Evolutionary conservation across 208 protist species (phyloP), one percentile per base, ranked within the genome.

Genomic region (Trypanosoma vivax): DNA sequence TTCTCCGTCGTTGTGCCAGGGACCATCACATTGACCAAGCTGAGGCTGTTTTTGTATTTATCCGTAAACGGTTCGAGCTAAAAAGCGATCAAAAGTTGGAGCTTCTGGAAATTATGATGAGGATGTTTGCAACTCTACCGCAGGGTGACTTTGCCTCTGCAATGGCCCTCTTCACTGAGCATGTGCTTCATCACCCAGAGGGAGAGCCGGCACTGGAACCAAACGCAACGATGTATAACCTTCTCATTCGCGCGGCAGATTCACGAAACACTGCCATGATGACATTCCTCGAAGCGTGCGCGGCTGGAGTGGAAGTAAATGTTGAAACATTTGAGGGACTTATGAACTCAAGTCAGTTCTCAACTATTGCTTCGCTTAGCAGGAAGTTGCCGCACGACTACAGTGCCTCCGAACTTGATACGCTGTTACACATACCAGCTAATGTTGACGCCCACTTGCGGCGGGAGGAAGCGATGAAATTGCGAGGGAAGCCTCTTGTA

Each of bases 51-150:
- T 94, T 90, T 54, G 41, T 60, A 16, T 94, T 94, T 55, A 72
- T 85, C 37, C 78, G 77, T 5, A 65, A 75, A 30, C 65, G 76
- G 16, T 90, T 90, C 47, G 4, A 25, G 10, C 65, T 89, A 2
- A 56, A 49, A 2, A 39, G 33, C 24, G 33, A 31, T 24, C 65
- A 90, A 58, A 88, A 89, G 61, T 60, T 78, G 0, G 80, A 94
- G 61, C 58, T 94, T 43, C 62, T 94, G 27, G 83, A 88, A 37
- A 91, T 94, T 48, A 83, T 91, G 78, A 79, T 94, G 65, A 76
- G 83, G 30, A 90, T 94, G 87, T 89, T 90, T 72, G 70, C 72
- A 3, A 87, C 83, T 0, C 62, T 91, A 42, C 50, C 73, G 5
- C 68, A 76, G 7, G 38, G 74, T 4, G 87, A 94, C 65, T 90